phyloP scores from a whole-genome alignment of 2,329 filamentous ascomycete genomes.

The Colletotrichum sp. region DNA sequence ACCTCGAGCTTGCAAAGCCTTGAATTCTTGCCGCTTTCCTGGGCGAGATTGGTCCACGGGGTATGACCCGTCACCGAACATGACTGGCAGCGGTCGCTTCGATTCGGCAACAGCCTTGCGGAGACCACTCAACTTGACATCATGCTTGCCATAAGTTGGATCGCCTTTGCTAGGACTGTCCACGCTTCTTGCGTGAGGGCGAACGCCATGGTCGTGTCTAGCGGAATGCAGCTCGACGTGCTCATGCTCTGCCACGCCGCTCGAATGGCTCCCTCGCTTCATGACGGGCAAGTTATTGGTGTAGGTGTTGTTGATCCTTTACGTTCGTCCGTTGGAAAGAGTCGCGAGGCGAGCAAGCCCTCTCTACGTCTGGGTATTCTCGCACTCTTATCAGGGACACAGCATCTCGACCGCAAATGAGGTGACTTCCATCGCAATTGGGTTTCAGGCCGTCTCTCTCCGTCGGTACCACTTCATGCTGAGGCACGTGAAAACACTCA shows the following conservation, averaged over 20 bases:
- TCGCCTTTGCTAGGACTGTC: neutral
- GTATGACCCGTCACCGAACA: slow-evolving; percentile 69
- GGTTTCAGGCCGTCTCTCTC: neutral
- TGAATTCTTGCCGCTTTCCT: slow-evolving; percentile 62
- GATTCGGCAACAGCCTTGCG: slow-evolving; percentile 50
- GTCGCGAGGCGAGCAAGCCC: neutral
- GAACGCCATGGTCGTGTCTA: neutral
- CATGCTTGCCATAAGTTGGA: slow-evolving; percentile 8
- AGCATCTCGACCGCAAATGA: neutral
- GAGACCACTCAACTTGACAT: slow-evolving; percentile 21
- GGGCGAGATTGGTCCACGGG: slow-evolving; percentile 51
- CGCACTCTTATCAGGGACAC: neutral
- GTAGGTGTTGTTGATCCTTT: neutral
- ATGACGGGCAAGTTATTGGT: neutral
- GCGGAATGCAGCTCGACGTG: neutral
- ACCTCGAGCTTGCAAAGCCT: slow-evolving; percentile 55
- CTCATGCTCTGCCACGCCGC: neutral
- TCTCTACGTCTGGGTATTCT: neutral
- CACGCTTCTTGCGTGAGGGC: neutral
- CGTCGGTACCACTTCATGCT: neutral
- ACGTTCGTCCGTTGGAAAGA: neutral
- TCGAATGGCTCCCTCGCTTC: slow-evolving; percentile 4
- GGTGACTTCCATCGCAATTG: neutral
- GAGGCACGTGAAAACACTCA: neutral
- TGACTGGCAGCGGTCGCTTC: slow-evolving; percentile 65